phyloP scores from a whole-genome alignment of 805 yeast genomes.

The Pichia cephalocereana region DNA sequence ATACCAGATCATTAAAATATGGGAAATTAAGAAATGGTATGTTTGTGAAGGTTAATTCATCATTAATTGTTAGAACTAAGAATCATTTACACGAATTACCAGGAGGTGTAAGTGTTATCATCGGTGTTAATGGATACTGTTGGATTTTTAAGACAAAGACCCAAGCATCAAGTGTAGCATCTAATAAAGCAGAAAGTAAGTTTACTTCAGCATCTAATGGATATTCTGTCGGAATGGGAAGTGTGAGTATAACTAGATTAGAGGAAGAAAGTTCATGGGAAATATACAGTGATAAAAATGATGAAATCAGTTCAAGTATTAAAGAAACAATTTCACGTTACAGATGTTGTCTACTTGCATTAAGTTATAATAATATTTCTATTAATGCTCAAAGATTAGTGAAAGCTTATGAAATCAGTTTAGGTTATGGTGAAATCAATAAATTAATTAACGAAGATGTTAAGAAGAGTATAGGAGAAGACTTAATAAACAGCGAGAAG shows the following conservation, averaged over 20 bases:
- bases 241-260: slow-evolving; percentile 68
- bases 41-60: slow-evolving; percentile 71
- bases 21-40: slow-evolving; percentile 93
- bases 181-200: slow-evolving; percentile 29
- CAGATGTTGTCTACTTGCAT: slow-evolving; percentile 71
- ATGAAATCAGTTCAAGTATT: slow-evolving; percentile 48
- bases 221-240: slow-evolving; percentile 48
- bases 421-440: slow-evolving; percentile 66
- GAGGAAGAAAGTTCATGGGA: slow-evolving; percentile 90
- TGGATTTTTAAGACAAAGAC: slow-evolving; percentile 73
- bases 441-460: slow-evolving; percentile 60
- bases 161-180: slow-evolving; percentile 8
- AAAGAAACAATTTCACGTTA: slow-evolving; percentile 77
- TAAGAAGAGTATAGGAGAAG: slow-evolving; percentile 66
- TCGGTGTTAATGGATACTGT: slow-evolving; percentile 91
- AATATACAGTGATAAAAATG: slow-evolving; percentile 86
- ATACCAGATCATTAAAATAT: slow-evolving; percentile 89
- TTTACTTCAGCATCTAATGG: slow-evolving; percentile 21
- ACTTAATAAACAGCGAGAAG: slow-evolving; percentile 60
- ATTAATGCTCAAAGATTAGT: slow-evolving; percentile 74
- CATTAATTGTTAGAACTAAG: slow-evolving; percentile 74
- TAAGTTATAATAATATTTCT: slow-evolving; percentile 79
- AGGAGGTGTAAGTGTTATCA: slow-evolving; percentile 82
- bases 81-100: slow-evolving; percentile 85
- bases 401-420: slow-evolving; percentile 82